These are phyloP conservation scores for Eragrostis curvula DNA, from an alignment of 176 grass and related monocot genomes.

Conservation along the genomic window DNA sequence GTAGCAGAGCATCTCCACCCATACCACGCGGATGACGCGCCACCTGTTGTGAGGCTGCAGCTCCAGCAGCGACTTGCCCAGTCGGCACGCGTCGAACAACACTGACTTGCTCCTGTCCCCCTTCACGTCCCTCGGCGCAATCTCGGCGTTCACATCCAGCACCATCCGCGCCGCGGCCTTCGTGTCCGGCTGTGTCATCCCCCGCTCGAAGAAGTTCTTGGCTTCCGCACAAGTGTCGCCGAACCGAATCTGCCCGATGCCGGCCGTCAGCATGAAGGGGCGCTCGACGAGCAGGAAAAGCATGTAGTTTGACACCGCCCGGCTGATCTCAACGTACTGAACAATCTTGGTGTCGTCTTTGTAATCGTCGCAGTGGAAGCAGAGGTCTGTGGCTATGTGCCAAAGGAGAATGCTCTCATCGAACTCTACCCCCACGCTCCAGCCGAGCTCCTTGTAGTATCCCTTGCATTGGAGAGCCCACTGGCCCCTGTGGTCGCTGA, in stretches of 20 bases:
- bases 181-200: neutral
- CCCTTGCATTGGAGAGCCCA: slow-evolving; percentile 54
- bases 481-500: slow-evolving; percentile 46
- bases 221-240: slow-evolving; percentile 59
- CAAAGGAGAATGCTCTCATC: slow-evolving; percentile 52
- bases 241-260: slow-evolving; percentile 62
- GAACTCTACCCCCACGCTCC: slow-evolving; percentile 52
- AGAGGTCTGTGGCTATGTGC: slow-evolving; percentile 60
- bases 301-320: slow-evolving; percentile 52
- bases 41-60: slow-evolving; percentile 55
- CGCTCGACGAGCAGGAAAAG: slow-evolving; percentile 51
- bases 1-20: slow-evolving; percentile 76
- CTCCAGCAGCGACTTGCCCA: slow-evolving; percentile 38
- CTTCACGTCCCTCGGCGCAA: slow-evolving; percentile 55
- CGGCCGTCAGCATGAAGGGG: slow-evolving; percentile 53
- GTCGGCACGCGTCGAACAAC: slow-evolving; percentile 58
- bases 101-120: slow-evolving; percentile 64
- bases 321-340: slow-evolving; percentile 12
- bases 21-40: slow-evolving; percentile 53
- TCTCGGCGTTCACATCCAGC: slow-evolving; percentile 48
- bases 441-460: slow-evolving; percentile 52
- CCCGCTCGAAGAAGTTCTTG: slow-evolving; percentile 48
- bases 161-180: slow-evolving; percentile 30
- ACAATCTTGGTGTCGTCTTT: neutral
- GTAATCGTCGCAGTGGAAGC: slow-evolving; percentile 18